Percentiles rank a stretch among this genome's conserved stretches.
phyloP scores from a whole-genome alignment of 768 basidiomycete genomes.

The Coprinopsis marcescibilis region DNA sequence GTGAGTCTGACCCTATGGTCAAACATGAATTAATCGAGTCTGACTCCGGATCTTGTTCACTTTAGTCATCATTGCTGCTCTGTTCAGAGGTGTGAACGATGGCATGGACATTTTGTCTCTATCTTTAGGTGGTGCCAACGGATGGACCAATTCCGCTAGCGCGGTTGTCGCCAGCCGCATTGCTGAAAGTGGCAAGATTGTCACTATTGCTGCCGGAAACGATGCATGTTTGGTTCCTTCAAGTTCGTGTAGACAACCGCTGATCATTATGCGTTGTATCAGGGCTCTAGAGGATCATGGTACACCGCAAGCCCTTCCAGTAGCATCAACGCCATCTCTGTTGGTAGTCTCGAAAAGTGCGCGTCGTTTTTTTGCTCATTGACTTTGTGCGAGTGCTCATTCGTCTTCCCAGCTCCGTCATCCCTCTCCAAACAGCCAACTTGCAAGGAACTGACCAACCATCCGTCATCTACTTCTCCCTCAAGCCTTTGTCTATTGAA shows the following conservation, averaged over 20 bases:
- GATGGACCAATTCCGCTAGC: slow-evolving; percentile 55
- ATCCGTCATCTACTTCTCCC: slow-evolving; percentile 50
- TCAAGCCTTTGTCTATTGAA: slow-evolving; percentile 39
- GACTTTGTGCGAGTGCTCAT: slow-evolving; percentile 1
- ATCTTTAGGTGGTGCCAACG: slow-evolving; percentile 56
- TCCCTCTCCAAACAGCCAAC: slow-evolving; percentile 52
- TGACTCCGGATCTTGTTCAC: background rate
- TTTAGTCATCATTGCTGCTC: slow-evolving; percentile 39
- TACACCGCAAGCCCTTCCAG: slow-evolving; percentile 49
- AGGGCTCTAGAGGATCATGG: slow-evolving; percentile 57
- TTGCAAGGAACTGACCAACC: slow-evolving; percentile 41
- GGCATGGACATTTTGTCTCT: slow-evolving; percentile 59
- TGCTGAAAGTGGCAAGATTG: slow-evolving; percentile 48
- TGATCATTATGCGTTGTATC: background rate
- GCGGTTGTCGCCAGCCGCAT: slow-evolving; percentile 57
- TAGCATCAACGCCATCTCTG: slow-evolving; percentile 52
- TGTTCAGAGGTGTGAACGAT: slow-evolving; percentile 45
- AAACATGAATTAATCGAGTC: background rate
- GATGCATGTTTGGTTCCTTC: slow-evolving; percentile 23
- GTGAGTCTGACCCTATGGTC: slow-evolving; percentile 26
- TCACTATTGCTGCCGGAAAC: slow-evolving; percentile 61
- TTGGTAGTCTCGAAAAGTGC: slow-evolving; percentile 50
- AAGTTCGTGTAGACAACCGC: background rate
- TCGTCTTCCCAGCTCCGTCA: slow-evolving; percentile 34
- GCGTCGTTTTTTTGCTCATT: slow-evolving; percentile 6